A percentile compares a stretch with the other conserved stretches of the same genome.
phyloP scores from a whole-genome alignment of 495 filamentous ascomycete species.

The Apodospora peruviana region DNA sequence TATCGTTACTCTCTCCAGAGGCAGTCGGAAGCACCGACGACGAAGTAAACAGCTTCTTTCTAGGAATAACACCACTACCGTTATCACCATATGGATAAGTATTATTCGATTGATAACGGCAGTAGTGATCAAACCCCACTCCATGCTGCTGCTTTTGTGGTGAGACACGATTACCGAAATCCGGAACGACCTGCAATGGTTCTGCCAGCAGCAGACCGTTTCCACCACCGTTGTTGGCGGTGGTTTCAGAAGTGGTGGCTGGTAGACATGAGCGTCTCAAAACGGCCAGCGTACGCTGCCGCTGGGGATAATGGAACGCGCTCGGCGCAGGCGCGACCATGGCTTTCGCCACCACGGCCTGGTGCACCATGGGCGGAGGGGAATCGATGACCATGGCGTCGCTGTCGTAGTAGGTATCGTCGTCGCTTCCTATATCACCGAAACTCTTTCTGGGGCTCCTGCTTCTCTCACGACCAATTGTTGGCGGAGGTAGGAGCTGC shows the following conservation, averaged over 20 bases:
- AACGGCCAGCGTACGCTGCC: constrained; percentile 1
- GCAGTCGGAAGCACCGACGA: no score
- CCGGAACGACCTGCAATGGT: not conserved
- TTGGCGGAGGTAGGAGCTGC: not conserved
- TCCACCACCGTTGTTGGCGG: not conserved
- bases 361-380: constrained; percentile 9
- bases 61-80: no score
- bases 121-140: not conserved
- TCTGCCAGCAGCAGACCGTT: not conserved
- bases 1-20: not conserved
- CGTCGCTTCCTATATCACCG: not conserved
- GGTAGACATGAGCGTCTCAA: not conserved
- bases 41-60: not conserved
- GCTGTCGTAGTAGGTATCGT: not conserved
- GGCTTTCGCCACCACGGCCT: not conserved
- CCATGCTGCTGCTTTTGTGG: not conserved
- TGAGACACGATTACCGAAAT: not conserved
- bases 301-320: constrained; percentile 16
- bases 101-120: not conserved
- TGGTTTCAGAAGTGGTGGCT: not conserved
- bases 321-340: not conserved
- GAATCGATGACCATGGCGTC: constrained; percentile 16
- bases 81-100: no score
- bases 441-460: not conserved
- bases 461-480: not conserved